Evolutionary conservation across 2,329 filamentous ascomycete species (phyloP).

Genomic region (Cadophora gregata): DNA sequence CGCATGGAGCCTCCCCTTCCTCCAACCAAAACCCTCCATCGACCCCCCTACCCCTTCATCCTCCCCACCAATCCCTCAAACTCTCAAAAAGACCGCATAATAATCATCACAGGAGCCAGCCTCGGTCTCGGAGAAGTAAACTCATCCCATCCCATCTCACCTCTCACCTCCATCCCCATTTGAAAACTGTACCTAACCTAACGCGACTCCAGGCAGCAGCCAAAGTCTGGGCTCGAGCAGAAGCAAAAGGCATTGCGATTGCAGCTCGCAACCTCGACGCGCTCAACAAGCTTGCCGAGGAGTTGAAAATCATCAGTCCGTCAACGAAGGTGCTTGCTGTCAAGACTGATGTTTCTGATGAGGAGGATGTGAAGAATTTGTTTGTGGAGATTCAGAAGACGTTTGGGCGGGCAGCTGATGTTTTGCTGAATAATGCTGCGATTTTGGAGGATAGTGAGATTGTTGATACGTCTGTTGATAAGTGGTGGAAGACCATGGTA

Average conservation of each 20-base stretch:
- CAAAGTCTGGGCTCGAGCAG: conserved; percentile 40
- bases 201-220: conserved; percentile 31
- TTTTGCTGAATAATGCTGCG: conserved; percentile 53
- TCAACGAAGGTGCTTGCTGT: conserved; percentile 28
- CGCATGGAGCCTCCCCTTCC: conserved; percentile 35
- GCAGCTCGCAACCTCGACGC: conserved; percentile 37
- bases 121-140: conserved; percentile 43
- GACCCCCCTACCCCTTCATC: conserved; percentile 40
- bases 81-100: conserved; percentile 37
- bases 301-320: conserved; percentile 25
- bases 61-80: conserved; percentile 34
- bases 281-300: conserved; percentile 24
- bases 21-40: conserved; percentile 37
- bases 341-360: conserved; percentile 31
- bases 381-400: conserved; percentile 29
- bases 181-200: background rate
- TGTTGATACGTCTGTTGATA: conserved; percentile 47
- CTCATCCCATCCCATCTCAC: background rate
- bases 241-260: conserved; percentile 43
- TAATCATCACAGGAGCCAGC: conserved; percentile 39
- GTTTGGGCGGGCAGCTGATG: conserved; percentile 42
- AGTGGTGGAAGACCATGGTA: conserved; percentile 51
- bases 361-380: conserved; percentile 32
- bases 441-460: conserved; percentile 45
- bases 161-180: too few relatives aligned